Evolutionary conservation across 1,284 basidiomycete species (phyloP).

Genomic region (Malassezia obtusa): DNA sequence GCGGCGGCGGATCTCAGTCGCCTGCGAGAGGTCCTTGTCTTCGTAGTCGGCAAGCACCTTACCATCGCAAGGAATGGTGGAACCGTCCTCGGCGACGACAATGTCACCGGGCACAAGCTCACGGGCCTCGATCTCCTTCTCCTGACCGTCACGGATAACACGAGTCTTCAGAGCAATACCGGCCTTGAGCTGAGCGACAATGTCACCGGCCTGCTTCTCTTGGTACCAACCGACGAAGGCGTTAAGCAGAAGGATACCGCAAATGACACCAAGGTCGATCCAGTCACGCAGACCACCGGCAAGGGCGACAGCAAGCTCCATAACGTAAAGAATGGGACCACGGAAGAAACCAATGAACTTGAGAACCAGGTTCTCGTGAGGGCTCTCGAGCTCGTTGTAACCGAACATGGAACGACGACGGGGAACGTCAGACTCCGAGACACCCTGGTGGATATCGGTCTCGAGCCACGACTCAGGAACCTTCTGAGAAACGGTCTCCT

Average conservation of each 20-base stretch:
- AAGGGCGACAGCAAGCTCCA: constrained; percentile 49
- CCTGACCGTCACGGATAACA: constrained; percentile 52
- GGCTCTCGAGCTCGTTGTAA: constrained; percentile 49
- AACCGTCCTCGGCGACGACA: constrained; percentile 51
- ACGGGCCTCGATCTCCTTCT: constrained; percentile 54
- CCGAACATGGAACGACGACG: constrained; percentile 46
- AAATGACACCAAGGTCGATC: constrained; percentile 56
- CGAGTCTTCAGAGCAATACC: constrained; percentile 54
- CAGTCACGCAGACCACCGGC: constrained; percentile 50
- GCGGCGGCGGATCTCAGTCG: constrained; percentile 43
- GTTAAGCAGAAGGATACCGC: constrained; percentile 50
- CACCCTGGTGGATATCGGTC: constrained; percentile 52
- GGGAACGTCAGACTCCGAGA: constrained; percentile 50
- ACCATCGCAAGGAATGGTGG: constrained; percentile 55
- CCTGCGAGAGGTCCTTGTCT: constrained; percentile 45
- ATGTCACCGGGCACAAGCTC: constrained; percentile 57
- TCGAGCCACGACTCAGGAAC: constrained; percentile 50
- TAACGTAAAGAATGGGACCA: constrained; percentile 50
- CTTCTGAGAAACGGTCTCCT: constrained; percentile 41
- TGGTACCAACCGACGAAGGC: constrained; percentile 57
- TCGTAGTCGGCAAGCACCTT: constrained; percentile 53
- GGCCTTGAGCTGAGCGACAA: constrained; percentile 55
- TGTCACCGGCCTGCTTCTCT: constrained; percentile 55
- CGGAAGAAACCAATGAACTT: constrained; percentile 51
- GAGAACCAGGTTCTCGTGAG: constrained; percentile 51